Percentiles rank a stretch among this genome's conserved stretches.
Evolutionary conservation across 495 filamentous ascomycete genomes (phyloP).

Genomic region (Xylaria castorea): DNA sequence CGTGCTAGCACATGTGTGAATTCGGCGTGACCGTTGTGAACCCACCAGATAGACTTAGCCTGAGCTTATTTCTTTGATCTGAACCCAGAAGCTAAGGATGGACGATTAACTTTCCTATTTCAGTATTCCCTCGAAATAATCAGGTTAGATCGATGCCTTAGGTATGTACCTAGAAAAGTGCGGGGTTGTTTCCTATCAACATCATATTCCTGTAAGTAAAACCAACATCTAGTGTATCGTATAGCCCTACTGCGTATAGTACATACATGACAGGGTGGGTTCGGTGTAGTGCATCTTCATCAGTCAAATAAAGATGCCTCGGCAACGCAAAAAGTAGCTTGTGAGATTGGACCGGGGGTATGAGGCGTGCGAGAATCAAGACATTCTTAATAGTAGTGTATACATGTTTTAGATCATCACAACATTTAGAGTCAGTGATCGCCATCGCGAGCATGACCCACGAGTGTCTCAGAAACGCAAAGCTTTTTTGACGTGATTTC

Average conservation of each 20-base stretch:
- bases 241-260: no score
- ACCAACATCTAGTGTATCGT: background rate
- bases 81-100: conserved; percentile 9
- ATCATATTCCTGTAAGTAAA: background rate
- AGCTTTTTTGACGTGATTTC: background rate
- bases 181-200: conserved; percentile 8
- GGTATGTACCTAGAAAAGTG: background rate
- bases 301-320: conserved; percentile 9
- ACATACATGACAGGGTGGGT: background rate
- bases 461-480: background rate
- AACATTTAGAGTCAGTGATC: background rate
- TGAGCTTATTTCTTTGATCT: conserved; percentile 1
- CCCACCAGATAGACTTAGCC: background rate
- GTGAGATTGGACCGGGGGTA: conserved; percentile 7
- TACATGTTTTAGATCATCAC: background rate
- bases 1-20: background rate
- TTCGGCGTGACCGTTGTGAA: background rate
- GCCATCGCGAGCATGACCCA: background rate
- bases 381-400: background rate
- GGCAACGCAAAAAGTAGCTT: conserved; percentile 3
- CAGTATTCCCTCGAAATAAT: background rate
- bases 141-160: background rate
- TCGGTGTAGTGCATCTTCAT: background rate
- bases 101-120: conserved; percentile 14
- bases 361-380: background rate